These are phyloP conservation scores for Pythium graminicola DNA, from an alignment of 352 stramenopile species.

Conservation along the genomic window DNA sequence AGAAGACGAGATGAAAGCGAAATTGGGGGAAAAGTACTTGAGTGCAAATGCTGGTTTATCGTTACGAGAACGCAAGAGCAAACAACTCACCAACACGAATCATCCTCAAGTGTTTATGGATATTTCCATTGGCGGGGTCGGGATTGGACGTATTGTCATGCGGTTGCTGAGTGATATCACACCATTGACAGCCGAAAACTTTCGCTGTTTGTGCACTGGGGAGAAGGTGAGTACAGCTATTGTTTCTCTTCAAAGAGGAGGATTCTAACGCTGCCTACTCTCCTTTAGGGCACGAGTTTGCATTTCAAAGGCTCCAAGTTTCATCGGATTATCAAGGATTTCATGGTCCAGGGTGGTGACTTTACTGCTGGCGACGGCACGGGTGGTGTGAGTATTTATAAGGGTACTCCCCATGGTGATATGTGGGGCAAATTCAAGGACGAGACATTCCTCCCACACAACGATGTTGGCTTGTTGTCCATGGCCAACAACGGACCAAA, in stretches of 20 bases:
- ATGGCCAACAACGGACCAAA: constrained; percentile 80
- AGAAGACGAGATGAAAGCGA: constrained; percentile 64
- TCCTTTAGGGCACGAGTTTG: constrained; percentile 29
- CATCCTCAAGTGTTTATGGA: constrained; percentile 95
- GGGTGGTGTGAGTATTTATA: constrained; percentile 74
- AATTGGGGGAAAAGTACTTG: constrained; percentile 62
- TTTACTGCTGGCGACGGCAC: constrained; percentile 68
- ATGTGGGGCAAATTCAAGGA: constrained; percentile 83
- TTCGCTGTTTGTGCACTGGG: constrained; percentile 74
- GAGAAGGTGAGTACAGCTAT: constrained; percentile 45
- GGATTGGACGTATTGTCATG: constrained; percentile 90
- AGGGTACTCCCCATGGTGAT: constrained; percentile 48
- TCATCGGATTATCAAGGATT: constrained; percentile 91
- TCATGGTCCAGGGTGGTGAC: constrained; percentile 85
- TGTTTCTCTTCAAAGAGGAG: neutral
- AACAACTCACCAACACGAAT: constrained; percentile 36
- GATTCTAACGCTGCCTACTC: neutral
- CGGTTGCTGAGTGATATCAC: constrained; percentile 91
- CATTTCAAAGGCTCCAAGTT: constrained; percentile 88
- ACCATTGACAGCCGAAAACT: constrained; percentile 95
- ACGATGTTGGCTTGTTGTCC: constrained; percentile 68
- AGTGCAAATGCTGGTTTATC: constrained; percentile 19
- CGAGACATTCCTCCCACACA: constrained; percentile 65
- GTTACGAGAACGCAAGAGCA: constrained; percentile 41
- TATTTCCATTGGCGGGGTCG: constrained; percentile 78